Base-by-base conservation (phyloP, 2,329 filamentous ascomycete genomes). In the Fusarium sp. region DNA sequence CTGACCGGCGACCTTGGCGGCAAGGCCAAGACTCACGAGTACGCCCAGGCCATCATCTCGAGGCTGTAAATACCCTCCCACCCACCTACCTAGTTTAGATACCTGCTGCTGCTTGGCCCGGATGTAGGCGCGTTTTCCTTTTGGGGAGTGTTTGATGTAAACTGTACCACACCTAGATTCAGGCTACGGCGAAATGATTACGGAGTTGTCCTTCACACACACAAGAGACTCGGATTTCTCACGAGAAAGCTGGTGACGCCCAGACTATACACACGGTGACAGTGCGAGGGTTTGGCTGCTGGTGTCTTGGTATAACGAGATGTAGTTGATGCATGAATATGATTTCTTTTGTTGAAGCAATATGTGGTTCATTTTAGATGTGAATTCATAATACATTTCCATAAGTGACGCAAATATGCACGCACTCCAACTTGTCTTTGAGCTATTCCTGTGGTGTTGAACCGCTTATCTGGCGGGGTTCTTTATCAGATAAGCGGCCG, bases 1-100 rank as follows among this genome's bases (percentile, higher is more conserved):
- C 89, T 99, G 81, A 99, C 96, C 33, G 95, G 96, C 77, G 96
- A 99, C 83, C 86, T 99, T 76, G 96, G 96, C 76, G 96, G 96
- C 80, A 97, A 93, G 86, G 88, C 96, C 77, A 97, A 96, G 90
- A 99, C 96, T 65, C 85, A 90, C 83, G 93, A 99, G 85, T 99
- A 96, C 82, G 93, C 96, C 64, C 87, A 87, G 66, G 95, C 96
- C 74, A 97, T 99, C 79, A 97, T 98, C 82, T 79, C 81, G 73
- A 88, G 85, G 81, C 81, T 89, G 82, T 89, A 85, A 81, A 77
- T 73, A 70, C 8, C 42, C 23, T 10, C 42, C 42, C 25, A 25
- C 25, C 42, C 10, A 31, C 29, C 29, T 31, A 46, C 61, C 51
- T 59, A 67, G 62, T 70, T 72, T 71, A 72, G 65, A 75, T 75